Evolutionary conservation across 2,329 filamentous ascomycete species (phyloP), one percentile per base, ranked within the genome.

Genomic region (Aspergillus viridinutans): DNA sequence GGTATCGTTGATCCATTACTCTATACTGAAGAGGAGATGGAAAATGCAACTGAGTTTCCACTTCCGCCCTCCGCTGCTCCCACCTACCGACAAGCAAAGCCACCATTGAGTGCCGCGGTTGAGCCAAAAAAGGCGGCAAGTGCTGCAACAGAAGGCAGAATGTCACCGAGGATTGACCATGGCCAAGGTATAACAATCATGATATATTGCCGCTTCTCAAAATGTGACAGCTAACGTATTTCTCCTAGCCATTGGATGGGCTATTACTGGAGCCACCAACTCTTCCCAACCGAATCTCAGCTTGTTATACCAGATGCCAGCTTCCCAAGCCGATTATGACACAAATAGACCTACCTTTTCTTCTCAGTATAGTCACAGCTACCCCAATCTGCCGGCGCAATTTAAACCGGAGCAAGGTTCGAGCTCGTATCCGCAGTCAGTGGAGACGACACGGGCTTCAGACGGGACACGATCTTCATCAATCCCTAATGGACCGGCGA

Each of bases 201-300:
- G 8, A 17, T 8, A 21, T 10, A 32, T 32, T 50, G 3, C 5
- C 4, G 49, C 20, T 14, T 47, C 26, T 7, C 21, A 10, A 29
- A 51, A 43, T 54, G 32, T 52, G 50, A 58, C 64, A 58, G 58
- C 56, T 57, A 26, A 81, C 79, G 52, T 75, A 77, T 42, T 76
- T 78, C 8, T 79, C 78, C 17, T 59, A 82, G 83, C 85, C 0
- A 90, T 95, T 57, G 91, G 90, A 1, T 95, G 90, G 88, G 92
- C 90, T 7, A 76, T 96, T n/a, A 91, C 91, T 0, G 91, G 91
- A 14, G 93, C 88, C 1, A 92, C 90, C 54, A 91, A 95, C 67
- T 94, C 90, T 3, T 88, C 90, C 1, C 92, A 86, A 61, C 91
- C 90, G 0, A 94, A 90, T 67, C 77, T 96, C 4, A 92, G 90